These are phyloP conservation scores for Candida insectorum DNA, from an alignment of 805 yeast species.

Conservation along the genomic window DNA sequence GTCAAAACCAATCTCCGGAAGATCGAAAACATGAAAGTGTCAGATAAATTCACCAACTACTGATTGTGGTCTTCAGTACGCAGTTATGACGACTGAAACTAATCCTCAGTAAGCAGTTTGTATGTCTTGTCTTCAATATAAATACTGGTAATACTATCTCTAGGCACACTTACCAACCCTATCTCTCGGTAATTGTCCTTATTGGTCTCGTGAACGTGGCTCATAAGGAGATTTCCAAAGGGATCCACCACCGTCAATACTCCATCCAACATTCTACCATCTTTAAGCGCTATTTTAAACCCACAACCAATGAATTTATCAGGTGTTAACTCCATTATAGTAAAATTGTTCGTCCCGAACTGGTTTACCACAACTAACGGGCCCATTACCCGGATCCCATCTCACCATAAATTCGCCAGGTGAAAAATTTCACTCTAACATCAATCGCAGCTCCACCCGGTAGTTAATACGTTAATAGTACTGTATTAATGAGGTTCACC, in stretches of 20 bases:
- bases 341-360: background rate
- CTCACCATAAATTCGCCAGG: constrained; percentile 4
- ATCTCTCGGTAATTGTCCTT: constrained; percentile 31
- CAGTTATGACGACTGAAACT: too few relatives aligned
- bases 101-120: too few relatives aligned
- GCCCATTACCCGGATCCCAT: constrained; percentile 10
- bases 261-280: constrained; percentile 34
- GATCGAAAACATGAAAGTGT: too few relatives aligned
- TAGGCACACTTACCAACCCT: constrained; percentile 56
- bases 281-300: constrained; percentile 24
- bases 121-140: constrained; percentile 17
- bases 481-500: constrained; percentile 21
- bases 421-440: constrained; percentile 19
- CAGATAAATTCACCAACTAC: too few relatives aligned
- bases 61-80: too few relatives aligned
- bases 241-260: constrained; percentile 39
- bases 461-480: constrained; percentile 13
- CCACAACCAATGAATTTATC: constrained; percentile 28
- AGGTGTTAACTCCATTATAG: constrained; percentile 13
- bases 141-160: constrained; percentile 29
- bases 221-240: constrained; percentile 38
- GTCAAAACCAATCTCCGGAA: too few relatives aligned
- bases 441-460: constrained; percentile 39
- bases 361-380: too few relatives aligned
- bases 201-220: constrained; percentile 33